These are phyloP conservation scores for Debaryomyces subglobosus DNA, from an alignment of 1,139 yeast species.

Conservation along the genomic window DNA sequence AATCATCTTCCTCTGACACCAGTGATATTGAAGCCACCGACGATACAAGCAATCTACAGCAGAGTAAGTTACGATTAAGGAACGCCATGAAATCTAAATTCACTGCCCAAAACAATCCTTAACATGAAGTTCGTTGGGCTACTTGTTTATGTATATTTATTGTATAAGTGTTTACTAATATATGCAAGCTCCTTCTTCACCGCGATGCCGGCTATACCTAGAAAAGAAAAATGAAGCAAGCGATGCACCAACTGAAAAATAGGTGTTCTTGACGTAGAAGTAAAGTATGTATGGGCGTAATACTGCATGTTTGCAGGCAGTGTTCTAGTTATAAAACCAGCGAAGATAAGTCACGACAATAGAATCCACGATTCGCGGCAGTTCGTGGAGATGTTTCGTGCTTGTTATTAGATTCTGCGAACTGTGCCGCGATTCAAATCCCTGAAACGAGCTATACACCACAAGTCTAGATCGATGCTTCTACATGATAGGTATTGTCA, in stretches of 20 bases:
- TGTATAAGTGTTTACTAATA: not conserved
- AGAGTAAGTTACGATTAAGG: slow-evolving; percentile 4
- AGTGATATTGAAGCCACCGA: slow-evolving; percentile 2
- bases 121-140: not conserved
- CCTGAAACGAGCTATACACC: not conserved
- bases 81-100: slow-evolving; percentile 8
- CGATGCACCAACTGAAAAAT: not conserved
- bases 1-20: not conserved
- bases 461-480: not conserved
- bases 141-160: not conserved
- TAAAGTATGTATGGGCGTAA: not conserved
- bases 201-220: not conserved
- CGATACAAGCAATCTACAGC: not conserved
- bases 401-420: not conserved
- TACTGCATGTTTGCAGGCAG: not conserved
- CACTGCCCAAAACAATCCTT: not conserved
- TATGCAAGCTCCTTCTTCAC: not conserved
- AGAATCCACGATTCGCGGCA: not conserved
- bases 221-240: not conserved
- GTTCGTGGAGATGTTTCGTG: not conserved
- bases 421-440: slow-evolving; percentile 1
- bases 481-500: not conserved
- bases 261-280: not conserved
- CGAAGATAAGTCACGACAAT: not conserved
- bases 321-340: not conserved